Evolutionary conservation across 768 basidiomycete genomes (phyloP).

Genomic region (Mycena galopus): DNA sequence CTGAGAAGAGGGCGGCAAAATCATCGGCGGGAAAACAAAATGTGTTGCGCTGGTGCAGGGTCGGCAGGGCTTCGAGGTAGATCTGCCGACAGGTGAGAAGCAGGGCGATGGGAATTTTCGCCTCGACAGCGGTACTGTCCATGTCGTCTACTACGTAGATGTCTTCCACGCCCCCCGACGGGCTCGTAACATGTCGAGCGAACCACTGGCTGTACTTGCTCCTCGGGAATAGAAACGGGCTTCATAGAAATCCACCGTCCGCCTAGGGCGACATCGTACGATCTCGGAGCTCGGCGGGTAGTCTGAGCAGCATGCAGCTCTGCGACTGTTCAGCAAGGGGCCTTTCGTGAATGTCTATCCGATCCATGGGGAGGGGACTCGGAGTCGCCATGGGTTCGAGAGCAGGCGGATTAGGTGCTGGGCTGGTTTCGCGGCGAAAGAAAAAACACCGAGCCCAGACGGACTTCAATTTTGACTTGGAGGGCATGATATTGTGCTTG

Average conservation of each 20-base stretch:
- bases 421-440: neutral
- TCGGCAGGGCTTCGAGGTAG: slow-evolving; percentile 21
- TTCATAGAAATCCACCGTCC: neutral
- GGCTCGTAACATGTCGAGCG: neutral
- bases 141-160: neutral
- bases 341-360: neutral
- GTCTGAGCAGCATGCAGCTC: neutral
- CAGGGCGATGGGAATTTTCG: neutral
- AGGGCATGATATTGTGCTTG: no score
- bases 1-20: neutral
- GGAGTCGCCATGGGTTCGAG: no score
- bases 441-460: no score
- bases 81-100: slow-evolving; percentile 22
- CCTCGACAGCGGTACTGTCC: neutral
- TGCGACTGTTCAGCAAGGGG: neutral
- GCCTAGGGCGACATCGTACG: neutral
- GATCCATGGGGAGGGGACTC: neutral
- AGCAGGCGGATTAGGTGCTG: neutral
- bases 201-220: neutral
- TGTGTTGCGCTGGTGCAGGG: slow-evolving; percentile 13
- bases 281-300: neutral
- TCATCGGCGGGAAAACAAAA: neutral
- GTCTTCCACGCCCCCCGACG: neutral
- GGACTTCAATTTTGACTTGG: no score
- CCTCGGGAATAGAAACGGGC: neutral